Conservation (phyloP, 2,329 filamentous ascomycete genomes). For the Claviceps sp. region DNA sequence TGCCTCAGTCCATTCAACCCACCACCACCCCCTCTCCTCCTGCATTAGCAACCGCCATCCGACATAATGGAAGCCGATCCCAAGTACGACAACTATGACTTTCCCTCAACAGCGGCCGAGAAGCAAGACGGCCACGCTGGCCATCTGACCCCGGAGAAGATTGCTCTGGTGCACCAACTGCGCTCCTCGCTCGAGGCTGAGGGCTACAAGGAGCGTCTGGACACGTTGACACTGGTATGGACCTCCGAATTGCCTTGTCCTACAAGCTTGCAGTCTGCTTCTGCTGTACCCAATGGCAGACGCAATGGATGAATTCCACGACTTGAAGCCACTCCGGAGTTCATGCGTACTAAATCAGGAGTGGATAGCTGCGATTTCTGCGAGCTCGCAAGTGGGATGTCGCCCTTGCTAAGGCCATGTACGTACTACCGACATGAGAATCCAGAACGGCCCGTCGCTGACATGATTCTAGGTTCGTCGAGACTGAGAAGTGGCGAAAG, state of each 20-base stretch:
- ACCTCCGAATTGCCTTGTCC: not conserved
- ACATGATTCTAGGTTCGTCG: conserved; percentile 56
- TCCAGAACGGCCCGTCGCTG: not conserved
- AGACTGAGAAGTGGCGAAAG: conserved; percentile 82
- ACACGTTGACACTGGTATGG: conserved; percentile 79
- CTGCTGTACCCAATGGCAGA: not conserved
- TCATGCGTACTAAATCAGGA: not conserved
- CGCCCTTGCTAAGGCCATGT: conserved; percentile 76
- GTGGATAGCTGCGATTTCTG: conserved; percentile 64
- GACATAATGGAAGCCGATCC: conserved; percentile 51
- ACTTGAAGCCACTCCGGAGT: too few species aligned
- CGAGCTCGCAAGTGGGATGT: conserved; percentile 94
- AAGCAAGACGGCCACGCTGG: conserved; percentile 70
- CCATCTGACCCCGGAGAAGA: conserved; percentile 72
- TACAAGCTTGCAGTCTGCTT: too few species aligned
- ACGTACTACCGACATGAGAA: conserved; percentile 20
- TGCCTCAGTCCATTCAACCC: not conserved
- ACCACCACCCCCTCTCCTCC: not conserved
- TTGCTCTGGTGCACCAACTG: conserved; percentile 80
- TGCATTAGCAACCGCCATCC: not conserved
- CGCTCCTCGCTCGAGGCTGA: conserved; percentile 71
- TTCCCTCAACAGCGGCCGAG: conserved; percentile 63
- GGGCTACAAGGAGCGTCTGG: conserved; percentile 71
- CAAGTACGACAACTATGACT: conserved; percentile 96
- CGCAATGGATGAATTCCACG: not conserved